Conservation (phyloP, 2,329 filamentous ascomycete genomes). For the Neobulgaria alba region DNA sequence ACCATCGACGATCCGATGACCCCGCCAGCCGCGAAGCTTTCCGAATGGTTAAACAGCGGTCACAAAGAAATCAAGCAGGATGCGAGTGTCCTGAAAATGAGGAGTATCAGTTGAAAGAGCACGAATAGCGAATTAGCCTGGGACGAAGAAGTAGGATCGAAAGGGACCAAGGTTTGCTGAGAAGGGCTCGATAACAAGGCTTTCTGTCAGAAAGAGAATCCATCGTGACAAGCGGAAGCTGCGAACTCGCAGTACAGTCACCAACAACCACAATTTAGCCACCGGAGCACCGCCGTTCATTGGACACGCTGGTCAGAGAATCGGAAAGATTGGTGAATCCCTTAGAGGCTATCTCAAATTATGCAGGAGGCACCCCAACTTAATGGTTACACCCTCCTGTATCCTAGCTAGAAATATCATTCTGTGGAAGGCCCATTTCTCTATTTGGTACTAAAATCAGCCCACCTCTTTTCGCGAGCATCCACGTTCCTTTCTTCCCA, state of each 20-base stretch:
- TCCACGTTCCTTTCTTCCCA: not conserved
- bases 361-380: too few relatives aligned
- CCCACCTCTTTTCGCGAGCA: not conserved
- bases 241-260: too few relatives aligned
- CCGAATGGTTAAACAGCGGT: not conserved
- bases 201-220: not conserved
- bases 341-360: too few relatives aligned
- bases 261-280: too few relatives aligned
- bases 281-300: too few relatives aligned
- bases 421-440: not conserved
- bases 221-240: too few relatives aligned
- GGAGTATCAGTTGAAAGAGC: not conserved
- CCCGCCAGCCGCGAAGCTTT: slow-evolving; percentile 1
- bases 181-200: not conserved
- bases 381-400: too few relatives aligned
- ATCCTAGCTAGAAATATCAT: not conserved
- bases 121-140: not conserved
- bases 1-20: slow-evolving; percentile 8
- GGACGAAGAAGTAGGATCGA: not conserved
- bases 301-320: too few relatives aligned
- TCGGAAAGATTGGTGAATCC: too few relatives aligned
- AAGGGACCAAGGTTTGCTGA: not conserved
- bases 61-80: slow-evolving; percentile 2
- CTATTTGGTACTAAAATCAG: not conserved
- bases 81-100: slow-evolving; percentile 4